phyloP scores from a whole-genome alignment of 257 asterid species.

The Solanum pinnatisectum region DNA sequence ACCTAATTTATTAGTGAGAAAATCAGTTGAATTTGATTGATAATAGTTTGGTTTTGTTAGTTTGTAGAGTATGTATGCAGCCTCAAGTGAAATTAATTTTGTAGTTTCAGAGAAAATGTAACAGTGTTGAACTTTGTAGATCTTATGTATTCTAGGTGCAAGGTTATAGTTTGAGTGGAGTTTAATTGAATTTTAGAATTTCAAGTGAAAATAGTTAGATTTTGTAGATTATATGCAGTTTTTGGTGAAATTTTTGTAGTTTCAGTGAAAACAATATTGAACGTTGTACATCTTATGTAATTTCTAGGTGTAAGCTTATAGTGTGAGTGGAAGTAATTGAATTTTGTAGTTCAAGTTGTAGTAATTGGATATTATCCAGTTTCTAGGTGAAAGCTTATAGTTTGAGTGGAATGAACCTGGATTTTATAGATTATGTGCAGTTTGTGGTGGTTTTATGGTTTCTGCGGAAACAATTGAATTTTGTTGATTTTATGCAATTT shows the following conservation, averaged over 20 bases:
- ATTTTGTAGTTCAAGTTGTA: not conserved
- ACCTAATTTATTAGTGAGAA: not conserved
- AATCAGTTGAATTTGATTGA: not conserved
- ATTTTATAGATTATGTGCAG: not conserved
- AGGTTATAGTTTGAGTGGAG: not conserved
- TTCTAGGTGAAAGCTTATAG: no score
- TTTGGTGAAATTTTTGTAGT: not conserved
- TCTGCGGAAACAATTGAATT: not conserved
- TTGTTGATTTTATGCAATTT: not conserved
- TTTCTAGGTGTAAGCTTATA: not conserved
- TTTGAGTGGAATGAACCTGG: not conserved
- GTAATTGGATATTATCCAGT: not conserved
- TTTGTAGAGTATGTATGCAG: not conserved
- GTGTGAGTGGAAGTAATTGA: not conserved
- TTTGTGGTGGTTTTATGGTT: not conserved
- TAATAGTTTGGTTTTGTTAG: not conserved
- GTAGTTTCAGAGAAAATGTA: not conserved
- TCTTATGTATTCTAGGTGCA: not conserved
- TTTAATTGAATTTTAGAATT: not conserved
- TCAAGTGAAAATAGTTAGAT: not conserved
- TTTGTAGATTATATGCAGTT: not conserved
- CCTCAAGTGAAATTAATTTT: not conserved
- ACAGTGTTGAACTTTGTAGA: not conserved
- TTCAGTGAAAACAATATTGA: not conserved
- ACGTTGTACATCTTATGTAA: not conserved